Conservation (phyloP, 768 basidiomycete species). For the Lyophyllum shimeji region DNA sequence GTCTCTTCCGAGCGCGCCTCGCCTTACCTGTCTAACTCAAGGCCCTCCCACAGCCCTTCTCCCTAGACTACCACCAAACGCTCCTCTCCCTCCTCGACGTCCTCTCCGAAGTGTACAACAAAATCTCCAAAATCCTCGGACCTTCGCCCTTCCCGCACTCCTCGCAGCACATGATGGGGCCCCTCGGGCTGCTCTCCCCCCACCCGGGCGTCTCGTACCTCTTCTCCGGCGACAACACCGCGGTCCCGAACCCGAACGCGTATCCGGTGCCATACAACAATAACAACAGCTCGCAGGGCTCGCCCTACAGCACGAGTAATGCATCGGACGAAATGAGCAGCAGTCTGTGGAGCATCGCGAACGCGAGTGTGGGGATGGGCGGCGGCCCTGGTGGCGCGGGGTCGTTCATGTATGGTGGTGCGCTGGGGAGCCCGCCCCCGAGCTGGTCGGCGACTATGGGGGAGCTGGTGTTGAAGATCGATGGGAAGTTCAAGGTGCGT, state of each 20-base stretch:
- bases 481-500: conserved; percentile 79
- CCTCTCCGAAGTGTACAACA: conserved; percentile 86
- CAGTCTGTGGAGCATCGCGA: conserved; percentile 75
- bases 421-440: conserved; percentile 44
- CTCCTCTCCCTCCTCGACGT: conserved; percentile 88
- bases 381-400: conserved; percentile 22
- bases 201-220: conserved; percentile 84
- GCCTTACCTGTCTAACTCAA: not conserved
- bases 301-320: conserved; percentile 20
- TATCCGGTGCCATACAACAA: conserved; percentile 18
- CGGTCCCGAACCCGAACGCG: not conserved
- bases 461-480: conserved; percentile 79
- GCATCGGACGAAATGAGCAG: conserved; percentile 36
- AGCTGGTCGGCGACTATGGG: conserved; percentile 61
- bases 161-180: conserved; percentile 73
- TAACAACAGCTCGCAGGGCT: conserved; percentile 35
- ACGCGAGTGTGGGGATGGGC: conserved; percentile 38
- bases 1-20: conserved; percentile 17
- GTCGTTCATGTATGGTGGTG: conserved; percentile 28
- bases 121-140: conserved; percentile 79
- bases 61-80: conserved; percentile 87
- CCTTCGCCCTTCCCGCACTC: conserved; percentile 73
- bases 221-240: conserved; percentile 46
- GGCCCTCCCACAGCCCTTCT: conserved; percentile 69
- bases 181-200: conserved; percentile 70